Evolutionary conservation across 768 basidiomycete species (phyloP).

Genomic region (Suillus subluteus): DNA sequence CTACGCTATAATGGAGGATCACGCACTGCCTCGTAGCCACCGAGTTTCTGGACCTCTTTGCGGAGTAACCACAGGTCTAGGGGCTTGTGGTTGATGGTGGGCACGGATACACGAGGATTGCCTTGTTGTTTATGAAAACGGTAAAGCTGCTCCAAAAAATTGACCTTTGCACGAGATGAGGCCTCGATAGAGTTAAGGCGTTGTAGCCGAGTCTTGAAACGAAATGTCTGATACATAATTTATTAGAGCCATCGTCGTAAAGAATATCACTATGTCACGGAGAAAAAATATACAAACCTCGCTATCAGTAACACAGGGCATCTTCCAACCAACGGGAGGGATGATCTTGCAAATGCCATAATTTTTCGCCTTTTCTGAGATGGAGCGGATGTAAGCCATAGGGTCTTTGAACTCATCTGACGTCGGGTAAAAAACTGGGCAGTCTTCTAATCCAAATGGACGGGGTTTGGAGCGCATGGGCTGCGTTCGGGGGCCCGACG

Average conservation of each 20-base stretch:
- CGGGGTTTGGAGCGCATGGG: constrained; percentile 49
- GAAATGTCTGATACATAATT: constrained; percentile 61
- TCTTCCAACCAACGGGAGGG: constrained; percentile 91
- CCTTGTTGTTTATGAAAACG: constrained; percentile 97
- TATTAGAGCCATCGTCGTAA: constrained; percentile 24
- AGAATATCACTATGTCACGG: constrained; percentile 27
- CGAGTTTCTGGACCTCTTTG: constrained; percentile 88
- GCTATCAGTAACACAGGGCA: constrained; percentile 94
- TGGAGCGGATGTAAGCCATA: constrained; percentile 87
- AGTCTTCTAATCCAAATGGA: constrained; percentile 87
- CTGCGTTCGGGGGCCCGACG: constrained; percentile 51
- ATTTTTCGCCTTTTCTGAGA: constrained; percentile 67
- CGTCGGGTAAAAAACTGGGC: constrained; percentile 87
- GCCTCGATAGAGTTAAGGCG: constrained; percentile 97
- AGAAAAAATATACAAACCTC: constrained; percentile 60
- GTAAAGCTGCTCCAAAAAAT: constrained; percentile 96
- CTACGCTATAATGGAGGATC: constrained; percentile 21
- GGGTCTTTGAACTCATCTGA: constrained; percentile 93
- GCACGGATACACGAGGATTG: constrained; percentile 87
- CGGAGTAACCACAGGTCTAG: constrained; percentile 93
- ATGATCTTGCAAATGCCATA: constrained; percentile 97
- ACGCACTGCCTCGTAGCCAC: constrained; percentile 85
- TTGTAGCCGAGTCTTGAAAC: constrained; percentile 95
- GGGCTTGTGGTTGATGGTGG: constrained; percentile 90
- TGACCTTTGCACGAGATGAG: constrained; percentile 93